phyloP scores from a whole-genome alignment of 1,284 basidiomycete genomes.

The Neolentinus lepideus region DNA sequence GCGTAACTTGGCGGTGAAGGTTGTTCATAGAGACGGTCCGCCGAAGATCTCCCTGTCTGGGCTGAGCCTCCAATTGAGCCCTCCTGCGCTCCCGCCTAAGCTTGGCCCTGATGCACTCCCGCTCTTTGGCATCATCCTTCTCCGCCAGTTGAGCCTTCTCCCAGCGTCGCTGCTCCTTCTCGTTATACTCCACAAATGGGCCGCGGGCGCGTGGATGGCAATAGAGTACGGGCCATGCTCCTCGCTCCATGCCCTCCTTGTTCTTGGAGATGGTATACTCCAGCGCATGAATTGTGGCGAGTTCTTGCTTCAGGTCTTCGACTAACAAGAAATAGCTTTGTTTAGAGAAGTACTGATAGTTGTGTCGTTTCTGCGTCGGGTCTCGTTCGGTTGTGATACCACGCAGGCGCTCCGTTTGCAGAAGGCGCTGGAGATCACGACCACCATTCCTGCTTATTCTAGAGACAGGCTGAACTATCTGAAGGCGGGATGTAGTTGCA shows the following conservation, averaged over 20 bases:
- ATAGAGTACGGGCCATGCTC: constrained; percentile 64
- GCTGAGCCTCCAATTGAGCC: constrained; percentile 28
- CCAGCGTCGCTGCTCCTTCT: constrained; percentile 59
- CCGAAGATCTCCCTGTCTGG: constrained; percentile 51
- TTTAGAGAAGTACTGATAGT: constrained; percentile 86
- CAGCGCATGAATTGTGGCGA: constrained; percentile 61
- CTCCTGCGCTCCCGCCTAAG: constrained; percentile 28
- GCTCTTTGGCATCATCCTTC: constrained; percentile 39
- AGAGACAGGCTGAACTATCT: neutral
- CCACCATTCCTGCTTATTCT: constrained; percentile 9
- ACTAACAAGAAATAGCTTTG: constrained; percentile 80
- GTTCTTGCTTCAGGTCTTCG: constrained; percentile 82
- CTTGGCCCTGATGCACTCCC: constrained; percentile 32
- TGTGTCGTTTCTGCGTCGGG: constrained; percentile 78
- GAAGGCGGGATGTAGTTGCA: constrained; percentile 9
- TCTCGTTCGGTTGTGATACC: constrained; percentile 86
- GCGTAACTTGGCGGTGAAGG: constrained; percentile 45
- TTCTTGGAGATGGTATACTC: constrained; percentile 54
- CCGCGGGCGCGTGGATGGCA: constrained; percentile 66
- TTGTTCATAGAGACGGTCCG: constrained; percentile 77
- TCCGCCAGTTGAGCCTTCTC: constrained; percentile 50
- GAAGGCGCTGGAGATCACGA: constrained; percentile 53
- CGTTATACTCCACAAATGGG: constrained; percentile 69
- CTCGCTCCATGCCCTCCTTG: constrained; percentile 41
- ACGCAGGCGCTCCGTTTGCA: constrained; percentile 84